Base-by-base conservation (phyloP, 2,329 filamentous ascomycete species). In the Stagonosporopsis rhizophila region DNA sequence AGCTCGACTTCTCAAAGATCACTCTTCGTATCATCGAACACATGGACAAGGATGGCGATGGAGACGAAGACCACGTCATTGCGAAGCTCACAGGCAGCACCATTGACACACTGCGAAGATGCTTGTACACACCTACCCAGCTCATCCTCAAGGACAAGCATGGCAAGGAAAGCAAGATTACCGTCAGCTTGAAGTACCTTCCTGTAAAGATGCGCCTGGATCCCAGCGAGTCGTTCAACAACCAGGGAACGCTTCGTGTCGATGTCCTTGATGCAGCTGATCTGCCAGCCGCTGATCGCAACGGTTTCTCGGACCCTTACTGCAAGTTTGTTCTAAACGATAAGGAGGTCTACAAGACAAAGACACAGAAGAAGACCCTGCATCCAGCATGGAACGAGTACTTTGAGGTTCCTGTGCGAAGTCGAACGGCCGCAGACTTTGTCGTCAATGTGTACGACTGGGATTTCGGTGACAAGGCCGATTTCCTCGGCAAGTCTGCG, bases 191-290 rank as follows among this genome's bases (percentile, higher is more conserved):
- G 70, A 96, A 96, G 77, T 99, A 96, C 74, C 87, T 99, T 22
- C 95, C 95, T 0, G 88, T 98, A 58, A 87, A 91, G 79, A 99
- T 99, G 95, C 82, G 87, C 53, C 89, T 99, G 44, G 92, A 99
- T 70, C 90, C 95, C 0, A 92, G 88, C 68, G 95, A 99, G 78
- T 97, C 92, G 71, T 96, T 99, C 82, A 98, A 97, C 85, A 99
- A 99, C 78, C 96, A 96, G 87, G 95, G 95, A 57, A 93, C 88
- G 56, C 87, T 99, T 20, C 90, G 93, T 19, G 91, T 99, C n/a
- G 92, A 98, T 69, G 85, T 99, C 17, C 80, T 98, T 34, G 92
- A 96, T 75, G 95, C 89, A 17, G 80, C 85, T 8, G 89, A 96
- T 57, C 85, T 99, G n/a, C 95, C 95, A 7, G 88, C 95, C 1